A percentile compares a stretch with the other conserved stretches of the same genome.
Conservation (phyloP, 257 asterid genomes). For the Agastache rugosa region DNA sequence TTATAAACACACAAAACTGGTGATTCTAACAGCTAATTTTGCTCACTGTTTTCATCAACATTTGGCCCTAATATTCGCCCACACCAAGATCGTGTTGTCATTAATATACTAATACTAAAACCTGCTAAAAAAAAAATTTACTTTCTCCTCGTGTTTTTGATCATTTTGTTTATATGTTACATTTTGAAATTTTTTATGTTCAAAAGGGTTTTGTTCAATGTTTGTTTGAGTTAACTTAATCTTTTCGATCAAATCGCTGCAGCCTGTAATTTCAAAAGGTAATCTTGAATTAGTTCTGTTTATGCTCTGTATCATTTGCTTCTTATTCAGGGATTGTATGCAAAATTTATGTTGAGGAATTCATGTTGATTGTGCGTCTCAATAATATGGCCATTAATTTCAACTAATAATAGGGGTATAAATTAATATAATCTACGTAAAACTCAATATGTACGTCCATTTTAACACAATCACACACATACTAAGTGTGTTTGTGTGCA, state of each 20-base stretch:
- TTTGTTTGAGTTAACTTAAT: background rate
- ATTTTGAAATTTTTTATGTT: background rate
- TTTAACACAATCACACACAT: background rate
- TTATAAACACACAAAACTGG: background rate
- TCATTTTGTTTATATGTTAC: background rate
- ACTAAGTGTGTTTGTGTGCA: no score
- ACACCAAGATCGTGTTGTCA: slow-evolving; percentile 25
- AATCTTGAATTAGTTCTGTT: background rate
- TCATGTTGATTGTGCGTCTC: background rate
- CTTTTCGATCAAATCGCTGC: slow-evolving; percentile 2
- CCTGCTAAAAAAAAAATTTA: background rate
- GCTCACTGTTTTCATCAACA: background rate
- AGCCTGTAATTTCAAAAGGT: slow-evolving; percentile 17
- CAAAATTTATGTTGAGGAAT: background rate
- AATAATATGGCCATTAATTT: background rate
- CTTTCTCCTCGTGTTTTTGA: background rate
- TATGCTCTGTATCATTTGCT: background rate
- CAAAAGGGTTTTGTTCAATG: background rate
- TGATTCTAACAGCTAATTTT: slow-evolving; percentile 11
- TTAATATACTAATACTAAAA: background rate
- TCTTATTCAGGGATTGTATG: background rate
- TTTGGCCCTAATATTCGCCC: slow-evolving; percentile 26
- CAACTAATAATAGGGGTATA: background rate
- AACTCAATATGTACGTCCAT: background rate
- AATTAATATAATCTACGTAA: background rate